Percentiles rank a stretch among this genome's conserved stretches.
These are phyloP conservation scores for Cercospora berteroae DNA, from an alignment of 2,329 filamentous ascomycete genomes.

Conservation along the genomic window DNA sequence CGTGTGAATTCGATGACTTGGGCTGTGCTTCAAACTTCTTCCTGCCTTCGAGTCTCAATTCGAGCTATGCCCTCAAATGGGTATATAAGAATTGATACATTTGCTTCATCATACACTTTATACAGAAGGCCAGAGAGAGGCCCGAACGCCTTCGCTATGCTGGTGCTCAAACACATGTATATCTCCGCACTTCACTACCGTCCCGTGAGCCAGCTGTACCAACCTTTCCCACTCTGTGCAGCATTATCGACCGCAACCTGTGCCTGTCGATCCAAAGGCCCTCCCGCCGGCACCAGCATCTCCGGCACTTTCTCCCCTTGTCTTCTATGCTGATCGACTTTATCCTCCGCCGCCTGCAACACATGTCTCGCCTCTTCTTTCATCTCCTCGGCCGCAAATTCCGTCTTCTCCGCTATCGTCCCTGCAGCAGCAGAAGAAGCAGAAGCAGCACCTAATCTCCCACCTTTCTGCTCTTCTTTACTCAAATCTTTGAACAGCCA, in stretches of 20 bases:
- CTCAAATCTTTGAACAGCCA: constrained; percentile 36
- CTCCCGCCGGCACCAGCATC: constrained; percentile 37
- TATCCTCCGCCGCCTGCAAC: constrained; percentile 37
- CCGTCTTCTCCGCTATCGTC: not conserved
- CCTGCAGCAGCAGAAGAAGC: constrained; percentile 17
- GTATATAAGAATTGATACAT: not conserved
- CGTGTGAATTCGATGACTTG: not conserved
- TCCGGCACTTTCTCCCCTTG: constrained; percentile 32
- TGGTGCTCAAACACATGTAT: constrained; percentile 9
- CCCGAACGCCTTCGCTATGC: constrained; percentile 17
- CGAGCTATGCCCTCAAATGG: not conserved
- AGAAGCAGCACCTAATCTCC: constrained; percentile 34
- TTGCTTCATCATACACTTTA: constrained; percentile 4
- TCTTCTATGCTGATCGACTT: constrained; percentile 31
- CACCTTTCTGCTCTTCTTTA: constrained; percentile 41
- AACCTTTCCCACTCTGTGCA: constrained; percentile 43
- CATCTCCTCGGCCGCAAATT: not conserved
- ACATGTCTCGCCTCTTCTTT: constrained; percentile 30
- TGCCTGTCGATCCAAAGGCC: constrained; percentile 49
- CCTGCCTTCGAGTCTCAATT: not conserved
- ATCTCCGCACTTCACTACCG: constrained; percentile 24
- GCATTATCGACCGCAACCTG: constrained; percentile 41
- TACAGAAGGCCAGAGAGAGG: not conserved
- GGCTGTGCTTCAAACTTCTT: not conserved
- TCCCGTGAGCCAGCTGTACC: constrained; percentile 47